phyloP scores from a whole-genome alignment of 1,139 yeast species.

The Geotrichum australiense region DNA sequence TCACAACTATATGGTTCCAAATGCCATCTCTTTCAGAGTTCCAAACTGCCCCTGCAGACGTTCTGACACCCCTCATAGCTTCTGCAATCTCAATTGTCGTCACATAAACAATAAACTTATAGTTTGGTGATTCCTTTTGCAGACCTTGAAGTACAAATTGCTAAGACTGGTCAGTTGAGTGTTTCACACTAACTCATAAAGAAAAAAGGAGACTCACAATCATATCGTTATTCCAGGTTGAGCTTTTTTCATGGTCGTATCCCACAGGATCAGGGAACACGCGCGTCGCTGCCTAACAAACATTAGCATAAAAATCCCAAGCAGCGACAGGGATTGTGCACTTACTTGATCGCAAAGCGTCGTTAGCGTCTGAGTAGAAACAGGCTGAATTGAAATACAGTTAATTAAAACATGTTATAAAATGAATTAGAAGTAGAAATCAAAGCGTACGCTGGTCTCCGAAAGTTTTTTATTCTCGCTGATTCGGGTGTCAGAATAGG shows the following conservation, averaged over 20 bases:
- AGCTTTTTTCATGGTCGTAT: constrained; percentile 20
- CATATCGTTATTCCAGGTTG: constrained; percentile 22
- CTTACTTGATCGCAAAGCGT: too few species aligned
- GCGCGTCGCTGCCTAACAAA: constrained; percentile 6
- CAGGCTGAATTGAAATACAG: too few species aligned
- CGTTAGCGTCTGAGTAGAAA: too few species aligned
- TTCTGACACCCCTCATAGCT: constrained; percentile 28
- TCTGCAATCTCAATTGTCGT: constrained; percentile 25
- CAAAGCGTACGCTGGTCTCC: too few species aligned
- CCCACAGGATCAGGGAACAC: constrained; percentile 2
- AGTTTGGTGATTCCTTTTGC: constrained; percentile 25
- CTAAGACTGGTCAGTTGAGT: constrained; percentile 1
- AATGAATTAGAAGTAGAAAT: too few species aligned
- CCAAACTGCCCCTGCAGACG: constrained; percentile 32
- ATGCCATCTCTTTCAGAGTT: constrained; percentile 33
- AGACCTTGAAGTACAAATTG: constrained; percentile 23
- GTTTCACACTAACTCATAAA: constrained; percentile 3
- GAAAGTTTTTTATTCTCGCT: too few species aligned
- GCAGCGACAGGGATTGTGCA: too few species aligned
- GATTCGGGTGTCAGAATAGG: too few species aligned
- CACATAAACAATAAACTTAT: constrained; percentile 30
- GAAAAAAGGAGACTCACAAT: constrained; percentile 16
- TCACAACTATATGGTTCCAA: constrained; percentile 29
- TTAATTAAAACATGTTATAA: too few species aligned
- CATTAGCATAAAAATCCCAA: not conserved